Conservation (phyloP, 352 stramenopile species). For the Globisporangium recalcitrans region DNA sequence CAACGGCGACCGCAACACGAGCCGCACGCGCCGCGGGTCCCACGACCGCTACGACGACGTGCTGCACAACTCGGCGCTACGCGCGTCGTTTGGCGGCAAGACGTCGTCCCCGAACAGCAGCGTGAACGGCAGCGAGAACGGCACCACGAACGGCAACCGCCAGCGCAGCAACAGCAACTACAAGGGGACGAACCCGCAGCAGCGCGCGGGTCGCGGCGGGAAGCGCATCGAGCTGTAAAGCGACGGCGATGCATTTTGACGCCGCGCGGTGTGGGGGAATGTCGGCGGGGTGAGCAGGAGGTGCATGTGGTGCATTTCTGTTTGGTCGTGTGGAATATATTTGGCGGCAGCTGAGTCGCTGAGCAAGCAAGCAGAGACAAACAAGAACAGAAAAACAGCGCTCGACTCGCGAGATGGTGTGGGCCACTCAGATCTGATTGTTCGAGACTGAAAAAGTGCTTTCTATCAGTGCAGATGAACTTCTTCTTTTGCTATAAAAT, state of each 20-base stretch:
- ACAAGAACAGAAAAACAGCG: too few species aligned
- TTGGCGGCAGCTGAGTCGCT: neutral
- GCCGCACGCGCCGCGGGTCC: constrained; percentile 50
- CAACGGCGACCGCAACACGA: constrained; percentile 12
- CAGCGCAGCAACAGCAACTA: constrained; percentile 23
- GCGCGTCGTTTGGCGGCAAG: constrained; percentile 22
- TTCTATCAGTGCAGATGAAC: too few species aligned
- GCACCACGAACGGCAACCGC: constrained; percentile 6
- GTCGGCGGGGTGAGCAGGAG: neutral
- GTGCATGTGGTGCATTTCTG: constrained; percentile 1
- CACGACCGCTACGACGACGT: constrained; percentile 48
- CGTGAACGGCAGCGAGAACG: constrained; percentile 18
- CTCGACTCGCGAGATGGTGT: too few species aligned
- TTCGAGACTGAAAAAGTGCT: too few species aligned
- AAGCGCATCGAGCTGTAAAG: constrained; percentile 71
- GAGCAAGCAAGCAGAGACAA: neutral
- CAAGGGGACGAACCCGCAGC: constrained; percentile 41
- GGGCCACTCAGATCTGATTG: too few species aligned
- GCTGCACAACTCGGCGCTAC: constrained; percentile 28
- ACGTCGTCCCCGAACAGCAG: constrained; percentile 16
- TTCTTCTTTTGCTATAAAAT: too few species aligned
- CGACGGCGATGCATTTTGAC: neutral
- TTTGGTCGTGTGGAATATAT: constrained; percentile 6
- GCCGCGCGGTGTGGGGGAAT: neutral
- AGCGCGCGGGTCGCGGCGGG: constrained; percentile 44